Evolutionary conservation across 164 flowering plant genomes (phyloP).

Genomic region (Sedum album): DNA sequence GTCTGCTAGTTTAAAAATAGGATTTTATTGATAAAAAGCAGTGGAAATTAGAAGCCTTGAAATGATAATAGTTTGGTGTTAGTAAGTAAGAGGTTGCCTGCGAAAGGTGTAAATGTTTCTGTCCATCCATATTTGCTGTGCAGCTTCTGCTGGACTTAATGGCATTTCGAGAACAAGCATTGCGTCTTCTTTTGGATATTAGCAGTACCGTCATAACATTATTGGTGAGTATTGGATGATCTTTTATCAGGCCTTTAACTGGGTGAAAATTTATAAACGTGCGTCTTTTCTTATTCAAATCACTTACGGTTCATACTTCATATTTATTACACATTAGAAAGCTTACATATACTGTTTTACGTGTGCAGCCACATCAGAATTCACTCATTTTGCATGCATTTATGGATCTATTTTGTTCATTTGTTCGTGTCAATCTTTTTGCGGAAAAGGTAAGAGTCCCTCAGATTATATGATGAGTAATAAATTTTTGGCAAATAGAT

Average conservation of each 20-base stretch:
- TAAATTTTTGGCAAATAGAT: background rate
- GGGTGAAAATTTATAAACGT: background rate
- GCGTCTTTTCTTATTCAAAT: constrained; percentile 2
- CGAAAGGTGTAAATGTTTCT: background rate
- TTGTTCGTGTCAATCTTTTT: constrained; percentile 84
- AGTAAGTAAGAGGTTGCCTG: background rate
- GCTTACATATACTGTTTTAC: constrained; percentile 17
- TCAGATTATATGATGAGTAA: background rate
- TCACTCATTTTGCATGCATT: constrained; percentile 91
- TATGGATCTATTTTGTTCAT: constrained; percentile 95
- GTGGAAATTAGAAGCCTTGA: background rate
- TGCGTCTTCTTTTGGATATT: constrained; percentile 83
- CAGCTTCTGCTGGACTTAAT: constrained; percentile 93
- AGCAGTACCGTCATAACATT: constrained; percentile 97
- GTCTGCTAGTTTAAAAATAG: background rate
- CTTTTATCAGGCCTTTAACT: background rate
- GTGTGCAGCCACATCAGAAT: constrained; percentile 96
- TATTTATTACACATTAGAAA: background rate
- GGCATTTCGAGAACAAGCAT: constrained; percentile 91
- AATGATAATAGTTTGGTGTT: background rate
- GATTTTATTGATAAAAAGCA: background rate
- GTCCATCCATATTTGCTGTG: constrained; percentile 5
- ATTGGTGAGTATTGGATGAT: constrained; percentile 48
- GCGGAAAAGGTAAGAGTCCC: constrained; percentile 68
- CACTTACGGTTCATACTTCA: background rate